A percentile compares a stretch with the other conserved stretches of the same genome.
Conservation (phyloP, 2,329 filamentous ascomycete genomes). For the Zasmidium citrigriseum region DNA sequence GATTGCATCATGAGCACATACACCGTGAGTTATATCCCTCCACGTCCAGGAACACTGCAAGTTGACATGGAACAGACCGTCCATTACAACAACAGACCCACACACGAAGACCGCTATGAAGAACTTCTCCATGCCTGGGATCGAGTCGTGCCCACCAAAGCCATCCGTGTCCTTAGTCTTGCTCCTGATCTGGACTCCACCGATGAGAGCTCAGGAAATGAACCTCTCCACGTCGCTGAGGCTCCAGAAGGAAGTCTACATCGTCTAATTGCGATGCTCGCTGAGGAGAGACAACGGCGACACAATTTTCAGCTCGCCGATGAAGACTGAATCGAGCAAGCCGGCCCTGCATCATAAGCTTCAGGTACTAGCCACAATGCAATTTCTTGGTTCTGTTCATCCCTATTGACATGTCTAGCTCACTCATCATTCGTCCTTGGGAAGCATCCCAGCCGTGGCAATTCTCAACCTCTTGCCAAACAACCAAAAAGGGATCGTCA, state of each 20-base stretch:
- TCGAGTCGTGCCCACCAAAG: constrained; percentile 7
- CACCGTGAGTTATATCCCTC: constrained; percentile 23
- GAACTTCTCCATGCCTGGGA: background rate
- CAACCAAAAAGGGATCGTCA: constrained; percentile 41
- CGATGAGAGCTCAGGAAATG: too few species aligned
- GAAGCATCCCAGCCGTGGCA: constrained; percentile 36
- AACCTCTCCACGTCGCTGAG: too few species aligned
- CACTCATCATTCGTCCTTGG: constrained; percentile 9
- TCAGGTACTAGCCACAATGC: too few species aligned
- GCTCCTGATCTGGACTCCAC: too few species aligned
- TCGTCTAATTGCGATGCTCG: too few species aligned
- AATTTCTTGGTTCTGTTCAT: too few species aligned
- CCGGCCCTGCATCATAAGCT: too few species aligned
- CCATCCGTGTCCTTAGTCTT: constrained; percentile 8
- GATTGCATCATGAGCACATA: constrained; percentile 52
- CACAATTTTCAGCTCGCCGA: too few species aligned
- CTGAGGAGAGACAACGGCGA: too few species aligned
- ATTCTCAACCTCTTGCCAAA: constrained; percentile 45
- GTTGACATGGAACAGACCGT: constrained; percentile 2
- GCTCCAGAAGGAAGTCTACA: too few species aligned
- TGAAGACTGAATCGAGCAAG: too few species aligned
- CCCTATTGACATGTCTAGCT: too few species aligned
- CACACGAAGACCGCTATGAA: background rate
- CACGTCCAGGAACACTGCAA: background rate
- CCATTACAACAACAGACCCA: background rate